These are phyloP conservation scores for Neurospora sp. DNA, from an alignment of 495 filamentous ascomycete genomes.

Conservation along the genomic window DNA sequence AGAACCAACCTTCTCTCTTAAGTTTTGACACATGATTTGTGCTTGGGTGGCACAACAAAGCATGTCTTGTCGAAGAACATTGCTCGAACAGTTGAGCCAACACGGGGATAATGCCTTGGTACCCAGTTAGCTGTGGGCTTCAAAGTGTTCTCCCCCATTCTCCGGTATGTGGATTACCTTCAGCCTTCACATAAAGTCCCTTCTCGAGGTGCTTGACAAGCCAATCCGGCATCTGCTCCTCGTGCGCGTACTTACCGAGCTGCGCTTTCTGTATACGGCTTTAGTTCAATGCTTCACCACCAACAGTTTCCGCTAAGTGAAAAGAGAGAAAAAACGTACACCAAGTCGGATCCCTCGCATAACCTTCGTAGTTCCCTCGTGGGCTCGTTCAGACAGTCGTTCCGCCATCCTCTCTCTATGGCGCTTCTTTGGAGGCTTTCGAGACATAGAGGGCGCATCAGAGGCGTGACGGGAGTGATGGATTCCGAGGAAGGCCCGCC, in stretches of 20 bases:
- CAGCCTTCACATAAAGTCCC: constrained; percentile 45
- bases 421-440: constrained; percentile 4
- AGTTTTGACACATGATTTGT: constrained; percentile 78
- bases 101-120: constrained; percentile 58
- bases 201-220: constrained; percentile 58
- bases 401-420: neutral
- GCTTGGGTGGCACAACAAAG: constrained; percentile 69
- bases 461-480: constrained; percentile 3
- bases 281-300: neutral
- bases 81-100: constrained; percentile 61
- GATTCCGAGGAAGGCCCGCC: neutral
- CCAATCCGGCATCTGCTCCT: constrained; percentile 80
- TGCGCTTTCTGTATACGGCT: constrained; percentile 38
- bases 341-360: constrained; percentile 20
- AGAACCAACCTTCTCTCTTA: constrained; percentile 42
- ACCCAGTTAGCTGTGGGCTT: constrained; percentile 8
- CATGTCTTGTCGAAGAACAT: constrained; percentile 51
- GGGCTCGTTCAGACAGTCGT: neutral
- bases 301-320: neutral
- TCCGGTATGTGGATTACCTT: constrained; percentile 39
- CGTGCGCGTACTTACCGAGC: constrained; percentile 76
- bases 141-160: constrained; percentile 32
- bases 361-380: neutral
- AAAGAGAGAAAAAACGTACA: constrained; percentile 8
- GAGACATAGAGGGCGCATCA: neutral